These are phyloP conservation scores for Chaetothyriales sp. DNA, from an alignment of 2,329 filamentous ascomycete species.

Conservation along the genomic window DNA sequence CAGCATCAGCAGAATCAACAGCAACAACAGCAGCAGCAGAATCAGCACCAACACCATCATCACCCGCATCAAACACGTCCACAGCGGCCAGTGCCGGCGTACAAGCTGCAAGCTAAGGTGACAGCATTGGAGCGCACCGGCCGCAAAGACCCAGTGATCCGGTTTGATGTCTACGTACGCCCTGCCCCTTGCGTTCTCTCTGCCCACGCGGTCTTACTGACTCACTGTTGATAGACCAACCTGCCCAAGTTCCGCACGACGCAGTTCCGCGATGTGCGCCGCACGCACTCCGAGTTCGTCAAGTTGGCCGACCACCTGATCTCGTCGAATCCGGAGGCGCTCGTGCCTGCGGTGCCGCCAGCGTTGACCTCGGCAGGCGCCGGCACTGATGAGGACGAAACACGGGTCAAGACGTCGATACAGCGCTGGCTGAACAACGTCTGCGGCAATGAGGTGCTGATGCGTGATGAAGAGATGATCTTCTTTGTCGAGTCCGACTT, in stretches of 20 bases:
- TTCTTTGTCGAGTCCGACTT: constrained; percentile 99
- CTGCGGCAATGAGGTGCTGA: constrained; percentile 79
- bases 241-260: constrained; percentile 96
- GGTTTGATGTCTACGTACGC: constrained; percentile 91
- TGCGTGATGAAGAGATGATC: constrained; percentile 91
- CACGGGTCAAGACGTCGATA: constrained; percentile 70
- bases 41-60: constrained; percentile 31
- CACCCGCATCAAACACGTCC: constrained; percentile 24
- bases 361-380: constrained; percentile 85
- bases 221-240: constrained; percentile 54
- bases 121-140: constrained; percentile 83
- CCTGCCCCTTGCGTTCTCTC: not conserved
- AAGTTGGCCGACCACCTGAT: constrained; percentile 94
- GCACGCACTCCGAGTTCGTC: constrained; percentile 85
- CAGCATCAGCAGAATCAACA: constrained; percentile 18
- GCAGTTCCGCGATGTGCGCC: constrained; percentile 92
- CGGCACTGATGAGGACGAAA: constrained; percentile 90
- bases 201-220: not conserved
- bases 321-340: constrained; percentile 89
- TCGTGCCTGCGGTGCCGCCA: constrained; percentile 90
- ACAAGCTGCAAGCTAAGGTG: constrained; percentile 86
- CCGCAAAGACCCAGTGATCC: constrained; percentile 85
- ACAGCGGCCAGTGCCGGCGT: constrained; percentile 46
- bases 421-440: constrained; percentile 94
- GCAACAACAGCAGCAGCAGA: constrained; percentile 24